Percentiles rank a stretch among this genome's conserved stretches.
These are phyloP conservation scores for Pulveroboletus sp. DNA, from an alignment of 768 basidiomycete genomes.

Conservation along the genomic window DNA sequence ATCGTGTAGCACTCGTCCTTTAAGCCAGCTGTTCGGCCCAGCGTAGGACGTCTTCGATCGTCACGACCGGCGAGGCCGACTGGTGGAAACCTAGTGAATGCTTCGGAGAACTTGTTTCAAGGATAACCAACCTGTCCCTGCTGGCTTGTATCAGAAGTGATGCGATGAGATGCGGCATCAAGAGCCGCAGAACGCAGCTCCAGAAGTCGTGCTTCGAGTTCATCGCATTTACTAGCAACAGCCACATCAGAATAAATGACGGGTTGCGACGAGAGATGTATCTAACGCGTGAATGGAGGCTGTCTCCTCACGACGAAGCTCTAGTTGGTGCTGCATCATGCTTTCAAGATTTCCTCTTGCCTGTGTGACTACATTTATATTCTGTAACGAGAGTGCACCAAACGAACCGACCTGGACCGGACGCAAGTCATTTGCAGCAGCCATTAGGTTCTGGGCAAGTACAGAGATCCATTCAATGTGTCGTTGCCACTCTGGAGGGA, in stretches of 20 bases:
- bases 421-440: slow-evolving; percentile 82
- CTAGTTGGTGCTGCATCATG: slow-evolving; percentile 78
- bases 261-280: not conserved
- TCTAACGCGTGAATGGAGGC: slow-evolving; percentile 62
- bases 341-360: slow-evolving; percentile 76
- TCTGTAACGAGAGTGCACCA: not conserved
- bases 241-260: slow-evolving; percentile 6
- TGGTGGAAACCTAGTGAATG: slow-evolving; percentile 1
- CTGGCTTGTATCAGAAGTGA: not conserved
- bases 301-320: slow-evolving; percentile 70
- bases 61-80: slow-evolving; percentile 11
- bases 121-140: slow-evolving; percentile 16
- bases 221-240: slow-evolving; percentile 60
- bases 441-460: slow-evolving; percentile 83
- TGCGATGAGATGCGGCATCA: slow-evolving; percentile 8
- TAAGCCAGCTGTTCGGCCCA: slow-evolving; percentile 52
- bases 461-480: slow-evolving; percentile 79
- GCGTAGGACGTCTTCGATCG: slow-evolving; percentile 41
- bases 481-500: slow-evolving; percentile 65
- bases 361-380: slow-evolving; percentile 32
- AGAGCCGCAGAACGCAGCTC: slow-evolving; percentile 40
- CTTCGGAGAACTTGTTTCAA: not conserved
- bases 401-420: slow-evolving; percentile 66
- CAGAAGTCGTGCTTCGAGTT: slow-evolving; percentile 57
- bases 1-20: not conserved